phyloP scores from a whole-genome alignment of 345 rosid species.

The Moricandia moricandioides region DNA sequence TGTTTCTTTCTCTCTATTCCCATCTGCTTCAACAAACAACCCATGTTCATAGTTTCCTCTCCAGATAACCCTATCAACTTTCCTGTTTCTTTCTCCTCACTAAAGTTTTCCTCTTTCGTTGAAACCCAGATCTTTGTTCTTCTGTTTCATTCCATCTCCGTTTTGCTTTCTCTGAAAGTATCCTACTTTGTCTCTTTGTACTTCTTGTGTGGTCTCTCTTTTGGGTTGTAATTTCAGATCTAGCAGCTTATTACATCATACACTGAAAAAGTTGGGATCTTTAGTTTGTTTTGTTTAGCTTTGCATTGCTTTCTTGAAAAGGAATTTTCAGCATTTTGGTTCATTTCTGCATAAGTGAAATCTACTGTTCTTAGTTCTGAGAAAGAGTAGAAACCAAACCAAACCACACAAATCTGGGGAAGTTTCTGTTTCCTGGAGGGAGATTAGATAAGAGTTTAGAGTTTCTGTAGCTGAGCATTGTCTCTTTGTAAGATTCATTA shows the following conservation, averaged over 20 bases:
- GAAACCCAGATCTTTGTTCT: slow-evolving; percentile 15
- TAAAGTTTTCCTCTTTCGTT: slow-evolving; percentile 13
- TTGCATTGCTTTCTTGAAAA: slow-evolving; percentile 1
- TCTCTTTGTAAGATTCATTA: slow-evolving; percentile 11
- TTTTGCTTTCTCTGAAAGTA: background rate
- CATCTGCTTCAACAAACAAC: slow-evolving; percentile 48
- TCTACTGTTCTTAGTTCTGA: background rate
- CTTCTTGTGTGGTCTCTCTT: slow-evolving; percentile 27
- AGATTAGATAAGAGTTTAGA: slow-evolving; percentile 8
- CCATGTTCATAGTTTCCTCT: slow-evolving; percentile 50
- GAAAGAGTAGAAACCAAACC: slow-evolving; percentile 6
- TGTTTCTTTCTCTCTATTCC: slow-evolving; percentile 27
- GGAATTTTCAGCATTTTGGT: background rate
- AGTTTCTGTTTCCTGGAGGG: slow-evolving; percentile 5
- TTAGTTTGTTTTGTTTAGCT: slow-evolving; percentile 4
- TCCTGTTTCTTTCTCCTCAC: slow-evolving; percentile 6
- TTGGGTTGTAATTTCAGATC: slow-evolving; percentile 29
- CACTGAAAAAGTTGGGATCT: slow-evolving; percentile 19
- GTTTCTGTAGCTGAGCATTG: slow-evolving; percentile 3
- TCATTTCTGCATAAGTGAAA: background rate
- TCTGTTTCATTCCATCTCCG: slow-evolving; percentile 4
- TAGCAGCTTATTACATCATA: background rate
- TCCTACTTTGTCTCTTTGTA: slow-evolving; percentile 22
- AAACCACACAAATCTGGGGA: background rate
- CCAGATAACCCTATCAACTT: slow-evolving; percentile 41